phyloP scores from a whole-genome alignment of 257 asterid species.

The Salvia miltiorrhiza region DNA sequence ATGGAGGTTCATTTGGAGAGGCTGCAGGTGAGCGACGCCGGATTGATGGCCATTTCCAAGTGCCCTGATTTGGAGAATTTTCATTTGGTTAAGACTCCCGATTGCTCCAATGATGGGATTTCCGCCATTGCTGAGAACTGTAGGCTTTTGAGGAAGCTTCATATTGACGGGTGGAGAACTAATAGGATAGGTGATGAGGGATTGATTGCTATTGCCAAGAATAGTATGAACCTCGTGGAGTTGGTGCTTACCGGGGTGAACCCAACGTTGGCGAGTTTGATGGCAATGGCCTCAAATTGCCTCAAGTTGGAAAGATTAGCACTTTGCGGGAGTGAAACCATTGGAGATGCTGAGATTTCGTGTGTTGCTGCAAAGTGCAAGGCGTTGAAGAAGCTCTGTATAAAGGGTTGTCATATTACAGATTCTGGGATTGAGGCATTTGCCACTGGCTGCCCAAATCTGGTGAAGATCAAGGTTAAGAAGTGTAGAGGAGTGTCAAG shows the following conservation, averaged over 20 bases:
- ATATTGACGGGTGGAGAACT: constrained; percentile 92
- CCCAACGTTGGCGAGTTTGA: constrained; percentile 56
- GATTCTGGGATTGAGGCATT: constrained; percentile 76
- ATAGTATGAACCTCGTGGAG: constrained; percentile 61
- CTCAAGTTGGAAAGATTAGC: constrained; percentile 81
- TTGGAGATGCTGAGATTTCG: constrained; percentile 75
- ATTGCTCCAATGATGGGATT: constrained; percentile 68
- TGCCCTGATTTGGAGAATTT: constrained; percentile 60
- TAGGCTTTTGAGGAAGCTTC: constrained; percentile 79
- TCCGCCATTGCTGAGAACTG: constrained; percentile 67
- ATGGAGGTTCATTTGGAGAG: constrained; percentile 77
- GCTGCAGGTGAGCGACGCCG: constrained; percentile 71
- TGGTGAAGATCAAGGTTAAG: constrained; percentile 83
- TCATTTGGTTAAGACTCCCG: constrained; percentile 73
- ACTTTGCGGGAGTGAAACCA: constrained; percentile 84
- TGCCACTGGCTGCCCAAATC: constrained; percentile 83
- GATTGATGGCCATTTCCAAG: constrained; percentile 56
- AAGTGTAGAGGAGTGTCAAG: constrained; percentile 72
- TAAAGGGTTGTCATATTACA: constrained; percentile 73
- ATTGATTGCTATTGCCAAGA: constrained; percentile 61
- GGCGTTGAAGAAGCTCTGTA: constrained; percentile 79
- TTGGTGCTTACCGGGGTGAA: constrained; percentile 83
- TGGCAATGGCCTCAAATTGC: constrained; percentile 63
- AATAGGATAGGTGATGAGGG: constrained; percentile 82
- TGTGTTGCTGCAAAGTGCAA: constrained; percentile 61